Evolutionary conservation across 2,329 filamentous ascomycete genomes (phyloP).

Genomic region (Botrytis galanthina): DNA sequence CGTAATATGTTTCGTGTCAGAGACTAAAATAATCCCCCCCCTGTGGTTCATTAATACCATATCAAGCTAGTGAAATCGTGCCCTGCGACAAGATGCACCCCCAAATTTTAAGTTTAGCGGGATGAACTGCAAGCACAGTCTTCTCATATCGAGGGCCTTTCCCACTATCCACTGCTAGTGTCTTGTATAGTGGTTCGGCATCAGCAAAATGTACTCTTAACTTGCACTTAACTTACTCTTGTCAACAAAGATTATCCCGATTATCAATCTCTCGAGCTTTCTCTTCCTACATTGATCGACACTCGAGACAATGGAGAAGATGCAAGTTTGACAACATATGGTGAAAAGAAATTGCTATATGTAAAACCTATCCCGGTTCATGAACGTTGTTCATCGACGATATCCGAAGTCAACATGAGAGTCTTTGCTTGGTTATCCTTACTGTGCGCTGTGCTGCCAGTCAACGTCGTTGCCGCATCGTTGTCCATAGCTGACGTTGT

Average conservation of each 20-base stretch:
- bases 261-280: not conserved
- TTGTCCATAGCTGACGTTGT: not conserved
- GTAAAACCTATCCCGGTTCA: not conserved
- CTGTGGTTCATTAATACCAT: not conserved
- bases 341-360: not conserved
- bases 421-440: not conserved
- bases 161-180: not conserved
- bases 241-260: not conserved
- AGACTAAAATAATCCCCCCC: not conserved
- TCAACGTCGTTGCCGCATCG: not conserved
- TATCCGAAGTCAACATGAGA: slow-evolving; percentile 8
- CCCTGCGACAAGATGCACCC: not conserved
- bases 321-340: not conserved
- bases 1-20: not conserved
- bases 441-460: not conserved
- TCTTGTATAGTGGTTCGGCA: not conserved
- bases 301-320: not conserved
- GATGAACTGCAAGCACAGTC: not conserved
- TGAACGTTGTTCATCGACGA: not conserved
- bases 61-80: not conserved
- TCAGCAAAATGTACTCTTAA: not conserved
- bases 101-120: slow-evolving; percentile 7
- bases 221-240: not conserved
- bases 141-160: not conserved
- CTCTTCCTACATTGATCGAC: not conserved